Evolutionary conservation across 1,139 yeast species (phyloP).

Genomic region (Yamadazyma buinensis): DNA sequence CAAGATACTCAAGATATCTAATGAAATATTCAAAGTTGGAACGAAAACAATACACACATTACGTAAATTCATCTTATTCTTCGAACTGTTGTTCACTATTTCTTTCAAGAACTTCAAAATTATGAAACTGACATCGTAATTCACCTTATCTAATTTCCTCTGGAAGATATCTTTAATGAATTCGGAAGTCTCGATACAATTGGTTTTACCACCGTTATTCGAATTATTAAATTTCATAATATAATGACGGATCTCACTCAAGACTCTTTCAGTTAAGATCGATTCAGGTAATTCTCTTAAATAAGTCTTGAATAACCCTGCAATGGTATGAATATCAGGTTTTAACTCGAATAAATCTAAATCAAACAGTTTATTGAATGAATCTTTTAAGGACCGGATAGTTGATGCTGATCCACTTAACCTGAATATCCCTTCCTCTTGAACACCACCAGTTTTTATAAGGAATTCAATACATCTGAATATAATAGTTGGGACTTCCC

Average conservation of each 20-base stretch:
- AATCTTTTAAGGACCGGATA: slow-evolving; percentile 68
- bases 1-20: slow-evolving; percentile 59
- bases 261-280: slow-evolving; percentile 52
- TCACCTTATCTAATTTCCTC: slow-evolving; percentile 34
- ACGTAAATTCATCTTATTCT: slow-evolving; percentile 79
- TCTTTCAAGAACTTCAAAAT: slow-evolving; percentile 64
- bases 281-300: slow-evolving; percentile 67
- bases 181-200: slow-evolving; percentile 24
- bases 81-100: slow-evolving; percentile 58
- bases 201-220: slow-evolving; percentile 9
- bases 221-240: slow-evolving; percentile 16
- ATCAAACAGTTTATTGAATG: slow-evolving; percentile 63
- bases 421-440: slow-evolving; percentile 89
- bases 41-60: slow-evolving; percentile 83
- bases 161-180: slow-evolving; percentile 28
- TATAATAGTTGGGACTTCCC: slow-evolving; percentile 69
- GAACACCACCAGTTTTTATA: slow-evolving; percentile 63
- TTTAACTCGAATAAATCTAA: slow-evolving; percentile 53
- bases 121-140: slow-evolving; percentile 59
- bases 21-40: slow-evolving; percentile 73
- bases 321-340: slow-evolving; percentile 71
- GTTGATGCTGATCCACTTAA: slow-evolving; percentile 85
- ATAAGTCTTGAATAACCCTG: slow-evolving; percentile 74
- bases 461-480: slow-evolving; percentile 73
- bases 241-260: slow-evolving; percentile 30